phyloP scores from a whole-genome alignment of 768 basidiomycete genomes.

The Tricholoma saponaceum region DNA sequence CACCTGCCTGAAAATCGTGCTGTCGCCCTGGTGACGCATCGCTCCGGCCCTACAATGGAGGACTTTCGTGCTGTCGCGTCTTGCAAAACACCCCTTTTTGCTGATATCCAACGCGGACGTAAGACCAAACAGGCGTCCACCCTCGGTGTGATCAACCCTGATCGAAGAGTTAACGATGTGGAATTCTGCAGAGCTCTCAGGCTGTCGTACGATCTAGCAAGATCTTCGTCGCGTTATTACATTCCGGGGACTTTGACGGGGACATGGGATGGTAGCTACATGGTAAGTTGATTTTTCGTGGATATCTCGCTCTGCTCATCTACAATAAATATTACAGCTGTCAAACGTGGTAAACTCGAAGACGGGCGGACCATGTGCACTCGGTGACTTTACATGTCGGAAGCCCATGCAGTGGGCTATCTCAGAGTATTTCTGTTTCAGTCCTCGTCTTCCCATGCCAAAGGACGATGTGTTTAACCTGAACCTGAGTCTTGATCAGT shows the following conservation, averaged over 20 bases:
- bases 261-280: conserved; percentile 58
- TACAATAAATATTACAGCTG: conserved; percentile 9
- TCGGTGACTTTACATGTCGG: conserved; percentile 33
- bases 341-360: conserved; percentile 8
- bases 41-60: conserved; percentile 49
- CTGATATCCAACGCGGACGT: conserved; percentile 29
- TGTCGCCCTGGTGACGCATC: conserved; percentile 38
- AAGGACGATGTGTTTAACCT: conserved; percentile 6
- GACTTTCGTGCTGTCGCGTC: conserved; percentile 42
- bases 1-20: conserved; percentile 49
- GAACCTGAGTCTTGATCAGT: conserved; percentile 4
- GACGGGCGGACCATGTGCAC: conserved; percentile 5
- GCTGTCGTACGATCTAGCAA: conserved; percentile 17
- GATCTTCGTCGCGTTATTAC: conserved; percentile 24
- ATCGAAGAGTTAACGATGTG: conserved; percentile 29
- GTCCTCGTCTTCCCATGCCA: conserved; percentile 30
- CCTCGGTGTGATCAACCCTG: conserved; percentile 9
- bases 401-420: conserved; percentile 49
- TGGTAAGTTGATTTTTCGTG: conserved; percentile 35
- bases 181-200: conserved; percentile 14
- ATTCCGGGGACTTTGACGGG: conserved; percentile 47
- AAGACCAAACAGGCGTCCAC: conserved; percentile 3
- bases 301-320: conserved; percentile 1
- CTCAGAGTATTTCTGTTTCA: conserved; percentile 40
- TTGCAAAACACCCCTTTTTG: conserved; percentile 46